Evolutionary conservation across 2,329 filamentous ascomycete genomes (phyloP).

Genomic region (Ambrosiella beaveri): DNA sequence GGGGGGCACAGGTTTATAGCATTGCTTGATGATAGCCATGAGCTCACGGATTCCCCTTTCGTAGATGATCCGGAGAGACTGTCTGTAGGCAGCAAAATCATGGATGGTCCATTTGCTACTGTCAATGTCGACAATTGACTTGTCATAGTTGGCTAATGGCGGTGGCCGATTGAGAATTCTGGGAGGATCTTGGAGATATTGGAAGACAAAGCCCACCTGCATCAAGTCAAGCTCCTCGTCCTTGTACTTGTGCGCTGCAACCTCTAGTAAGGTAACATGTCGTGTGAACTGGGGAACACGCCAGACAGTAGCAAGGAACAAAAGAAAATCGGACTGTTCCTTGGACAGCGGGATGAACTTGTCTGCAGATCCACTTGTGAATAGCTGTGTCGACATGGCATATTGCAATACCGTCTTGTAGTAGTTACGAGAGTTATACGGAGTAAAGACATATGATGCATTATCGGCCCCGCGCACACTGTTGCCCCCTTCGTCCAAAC

Average conservation of each 20-base stretch:
- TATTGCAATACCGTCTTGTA: conserved; percentile 71
- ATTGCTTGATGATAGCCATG: conserved; percentile 71
- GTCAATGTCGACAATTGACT: conserved; percentile 37
- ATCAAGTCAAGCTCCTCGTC: conserved; percentile 68
- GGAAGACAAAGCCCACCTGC: conserved; percentile 65
- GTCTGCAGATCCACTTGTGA: conserved; percentile 28
- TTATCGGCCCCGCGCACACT: conserved; percentile 40
- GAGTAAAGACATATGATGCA: conserved; percentile 73
- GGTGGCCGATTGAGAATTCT: conserved; percentile 58
- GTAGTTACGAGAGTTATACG: conserved; percentile 62
- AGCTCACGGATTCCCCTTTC: conserved; percentile 74
- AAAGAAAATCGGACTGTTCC: conserved; percentile 64
- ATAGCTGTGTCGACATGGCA: conserved; percentile 46
- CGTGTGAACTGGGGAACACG: conserved; percentile 70
- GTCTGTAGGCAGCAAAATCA: conserved; percentile 55
- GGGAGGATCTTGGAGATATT: conserved; percentile 10
- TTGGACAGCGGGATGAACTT: conserved; percentile 47
- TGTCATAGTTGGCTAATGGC: conserved; percentile 33
- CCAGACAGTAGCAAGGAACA: conserved; percentile 77
- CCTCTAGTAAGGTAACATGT: conserved; percentile 66
- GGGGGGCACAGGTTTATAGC: conserved; percentile 77
- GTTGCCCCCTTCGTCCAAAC: conserved; percentile 36
- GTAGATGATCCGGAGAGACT: conserved; percentile 56
- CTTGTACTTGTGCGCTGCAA: conserved; percentile 67
- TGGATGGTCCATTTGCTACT: conserved; percentile 48